Conservation (phyloP, 768 basidiomycete species). For the Leucogyrophana mollusca region DNA sequence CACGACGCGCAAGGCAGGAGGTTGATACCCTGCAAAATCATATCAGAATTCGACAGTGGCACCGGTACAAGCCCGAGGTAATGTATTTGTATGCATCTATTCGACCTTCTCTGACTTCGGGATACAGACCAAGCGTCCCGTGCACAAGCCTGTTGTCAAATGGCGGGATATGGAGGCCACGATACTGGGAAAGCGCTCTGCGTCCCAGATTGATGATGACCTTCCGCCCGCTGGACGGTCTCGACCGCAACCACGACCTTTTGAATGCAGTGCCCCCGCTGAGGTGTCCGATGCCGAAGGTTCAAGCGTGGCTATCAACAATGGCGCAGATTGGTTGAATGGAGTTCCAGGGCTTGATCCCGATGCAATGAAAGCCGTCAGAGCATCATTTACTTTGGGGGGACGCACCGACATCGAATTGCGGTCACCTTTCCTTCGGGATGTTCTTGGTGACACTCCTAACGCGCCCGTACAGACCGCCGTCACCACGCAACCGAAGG, state of each 20-base stretch:
- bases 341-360: not conserved
- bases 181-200: not conserved
- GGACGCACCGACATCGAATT: not conserved
- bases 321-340: constrained; percentile 6
- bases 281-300: not conserved
- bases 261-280: no score
- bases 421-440: not conserved
- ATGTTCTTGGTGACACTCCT: not conserved
- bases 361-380: not conserved
- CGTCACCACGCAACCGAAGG: no score
- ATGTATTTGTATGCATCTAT: not conserved
- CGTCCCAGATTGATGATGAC: not conserved
- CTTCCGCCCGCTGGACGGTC: not conserved
- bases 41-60: constrained; percentile 5
- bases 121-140: not conserved
- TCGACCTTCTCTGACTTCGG: not conserved
- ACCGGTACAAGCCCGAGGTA: not conserved
- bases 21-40: constrained; percentile 5
- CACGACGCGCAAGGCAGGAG: not conserved
- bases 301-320: not conserved
- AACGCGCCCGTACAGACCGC: no score
- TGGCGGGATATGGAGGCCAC: constrained; percentile 4
- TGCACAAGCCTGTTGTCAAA: not conserved
- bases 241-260: not conserved
- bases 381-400: not conserved